Conservation (phyloP, 768 basidiomycete genomes). For the Auriscalpium microsporum region DNA sequence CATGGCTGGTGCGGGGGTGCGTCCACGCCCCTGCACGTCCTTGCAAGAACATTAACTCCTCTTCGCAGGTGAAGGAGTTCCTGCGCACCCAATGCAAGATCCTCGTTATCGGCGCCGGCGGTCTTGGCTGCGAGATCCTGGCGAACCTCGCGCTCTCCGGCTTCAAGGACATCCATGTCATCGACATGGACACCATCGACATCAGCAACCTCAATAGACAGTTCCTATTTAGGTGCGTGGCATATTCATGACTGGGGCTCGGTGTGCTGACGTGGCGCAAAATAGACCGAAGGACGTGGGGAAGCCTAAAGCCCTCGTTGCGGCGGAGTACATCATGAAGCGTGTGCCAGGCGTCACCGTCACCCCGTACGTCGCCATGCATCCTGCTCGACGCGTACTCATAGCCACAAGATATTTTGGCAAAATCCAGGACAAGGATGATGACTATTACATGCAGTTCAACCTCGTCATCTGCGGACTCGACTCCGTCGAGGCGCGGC, state of each 20-base stretch:
- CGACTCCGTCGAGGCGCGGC: slow-evolving; percentile 92
- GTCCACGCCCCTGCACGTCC: slow-evolving; percentile 14
- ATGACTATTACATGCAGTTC: slow-evolving; percentile 94
- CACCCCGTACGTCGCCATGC: slow-evolving; percentile 63
- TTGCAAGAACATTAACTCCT: background rate
- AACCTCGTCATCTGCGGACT: slow-evolving; percentile 95
- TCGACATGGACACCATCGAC: slow-evolving; percentile 99
- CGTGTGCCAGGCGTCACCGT: slow-evolving; percentile 95
- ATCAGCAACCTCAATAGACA: slow-evolving; percentile 98
- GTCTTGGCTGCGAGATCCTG: slow-evolving; percentile 94
- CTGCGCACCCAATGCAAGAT: slow-evolving; percentile 81
- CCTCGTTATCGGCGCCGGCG: slow-evolving; percentile 96
- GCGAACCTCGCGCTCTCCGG: slow-evolving; percentile 93
- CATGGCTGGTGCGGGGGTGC: slow-evolving; percentile 70
- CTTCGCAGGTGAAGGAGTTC: slow-evolving; percentile 73
- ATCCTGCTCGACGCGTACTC: background rate
- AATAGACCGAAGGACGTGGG: slow-evolving; percentile 84
- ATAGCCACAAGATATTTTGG: slow-evolving; percentile 66
- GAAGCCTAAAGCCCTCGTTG: slow-evolving; percentile 85
- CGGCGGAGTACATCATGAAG: slow-evolving; percentile 95
- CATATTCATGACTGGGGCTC: background rate
- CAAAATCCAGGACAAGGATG: slow-evolving; percentile 97
- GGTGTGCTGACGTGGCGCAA: background rate
- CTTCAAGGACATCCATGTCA: slow-evolving; percentile 98
- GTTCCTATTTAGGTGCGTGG: slow-evolving; percentile 83